These are phyloP conservation scores for Nepenthes mirabilis DNA, from an alignment of 148 eudicot species.

Conservation along the genomic window DNA sequence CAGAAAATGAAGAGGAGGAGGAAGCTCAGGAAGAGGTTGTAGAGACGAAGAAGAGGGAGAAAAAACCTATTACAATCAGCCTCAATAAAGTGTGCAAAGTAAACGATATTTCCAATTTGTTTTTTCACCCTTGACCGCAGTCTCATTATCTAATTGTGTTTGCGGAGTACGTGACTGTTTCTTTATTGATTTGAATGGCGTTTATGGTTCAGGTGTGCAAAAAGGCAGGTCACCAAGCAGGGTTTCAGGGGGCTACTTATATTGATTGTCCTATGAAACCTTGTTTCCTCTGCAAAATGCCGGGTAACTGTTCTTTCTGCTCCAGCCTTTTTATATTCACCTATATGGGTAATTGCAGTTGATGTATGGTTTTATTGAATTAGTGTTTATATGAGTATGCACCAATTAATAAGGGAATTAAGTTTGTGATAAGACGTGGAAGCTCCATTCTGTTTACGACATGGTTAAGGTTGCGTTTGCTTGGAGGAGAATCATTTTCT, in stretches of 20 bases:
- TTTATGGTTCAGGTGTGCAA: constrained; percentile 58
- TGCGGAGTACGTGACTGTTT: not conserved
- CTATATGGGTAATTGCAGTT: not conserved
- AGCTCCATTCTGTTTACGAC: too few relatives aligned
- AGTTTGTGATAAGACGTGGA: too few relatives aligned
- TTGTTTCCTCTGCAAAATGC: constrained; percentile 96
- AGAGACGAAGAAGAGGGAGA: constrained; percentile 20
- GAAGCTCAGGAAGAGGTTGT: constrained; percentile 7
- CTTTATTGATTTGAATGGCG: not conserved
- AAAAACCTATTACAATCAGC: constrained; percentile 56
- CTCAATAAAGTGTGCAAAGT: constrained; percentile 91
- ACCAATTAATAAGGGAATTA: too few relatives aligned
- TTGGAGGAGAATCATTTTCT: too few relatives aligned
- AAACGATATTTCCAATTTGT: not conserved
- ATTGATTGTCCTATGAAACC: constrained; percentile 99
- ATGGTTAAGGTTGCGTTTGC: too few relatives aligned
- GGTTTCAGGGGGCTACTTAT: constrained; percentile 89
- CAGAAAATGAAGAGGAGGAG: constrained; percentile 9
- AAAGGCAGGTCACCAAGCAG: constrained; percentile 85
- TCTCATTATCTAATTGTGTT: not conserved
- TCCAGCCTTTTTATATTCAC: too few relatives aligned
- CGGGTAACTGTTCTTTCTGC: constrained; percentile 35
- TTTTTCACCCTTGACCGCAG: not conserved
- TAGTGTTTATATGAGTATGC: too few relatives aligned
- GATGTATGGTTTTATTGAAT: too few relatives aligned